These are phyloP conservation scores for Hyaloperonospora brassicae DNA, from an alignment of 352 stramenopile genomes.

Conservation along the genomic window DNA sequence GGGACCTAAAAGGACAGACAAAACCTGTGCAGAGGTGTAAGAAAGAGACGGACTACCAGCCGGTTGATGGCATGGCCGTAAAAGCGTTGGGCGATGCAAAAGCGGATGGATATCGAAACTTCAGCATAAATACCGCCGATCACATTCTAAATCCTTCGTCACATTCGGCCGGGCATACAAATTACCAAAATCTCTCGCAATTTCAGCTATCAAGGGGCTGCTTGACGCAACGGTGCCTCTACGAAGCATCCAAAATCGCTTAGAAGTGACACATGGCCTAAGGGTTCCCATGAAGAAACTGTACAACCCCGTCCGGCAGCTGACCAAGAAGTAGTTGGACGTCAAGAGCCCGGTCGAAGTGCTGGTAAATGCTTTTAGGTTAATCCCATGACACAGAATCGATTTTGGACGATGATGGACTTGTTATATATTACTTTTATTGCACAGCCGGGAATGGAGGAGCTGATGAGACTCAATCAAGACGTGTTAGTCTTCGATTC, in stretches of 20 bases:
- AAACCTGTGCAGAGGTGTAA: no score
- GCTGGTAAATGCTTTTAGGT: neutral
- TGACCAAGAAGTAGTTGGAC: no score
- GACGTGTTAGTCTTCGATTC: no score
- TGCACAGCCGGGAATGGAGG: no score
- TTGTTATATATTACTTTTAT: neutral
- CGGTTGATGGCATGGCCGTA: no score
- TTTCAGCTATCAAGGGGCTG: neutral
- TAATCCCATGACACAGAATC: neutral
- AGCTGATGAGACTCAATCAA: no score
- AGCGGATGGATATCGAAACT: neutral
- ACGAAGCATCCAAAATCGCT: neutral
- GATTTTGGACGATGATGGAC: neutral
- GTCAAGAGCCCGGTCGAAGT: no score
- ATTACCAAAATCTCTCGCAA: neutral
- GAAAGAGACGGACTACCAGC: no score
- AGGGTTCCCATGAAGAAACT: slow-evolving; percentile 1
- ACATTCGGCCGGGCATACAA: neutral
- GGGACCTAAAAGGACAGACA: no score
- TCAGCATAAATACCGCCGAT: neutral
- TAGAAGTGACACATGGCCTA: neutral
- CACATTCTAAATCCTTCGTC: neutral
- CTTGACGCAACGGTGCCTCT: neutral
- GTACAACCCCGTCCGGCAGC: neutral
- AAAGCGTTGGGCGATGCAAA: no score